Percentiles rank a stretch among this genome's conserved stretches.
Evolutionary conservation across 139 green algal species (phyloP).

Genomic region (Chlorella sp.): DNA sequence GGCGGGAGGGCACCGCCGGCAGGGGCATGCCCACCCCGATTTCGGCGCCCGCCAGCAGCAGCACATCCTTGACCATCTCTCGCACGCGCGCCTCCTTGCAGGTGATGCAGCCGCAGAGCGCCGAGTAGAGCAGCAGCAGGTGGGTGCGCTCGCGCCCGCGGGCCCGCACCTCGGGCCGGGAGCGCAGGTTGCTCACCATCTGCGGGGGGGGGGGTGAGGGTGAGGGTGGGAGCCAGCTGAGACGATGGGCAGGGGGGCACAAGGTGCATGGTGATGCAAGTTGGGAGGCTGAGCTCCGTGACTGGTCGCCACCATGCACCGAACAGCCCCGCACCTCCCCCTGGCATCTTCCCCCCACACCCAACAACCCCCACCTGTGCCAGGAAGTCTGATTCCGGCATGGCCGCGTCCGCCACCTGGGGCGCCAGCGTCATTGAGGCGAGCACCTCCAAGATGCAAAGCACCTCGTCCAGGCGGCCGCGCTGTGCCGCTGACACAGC

Average conservation of each 20-base stretch:
- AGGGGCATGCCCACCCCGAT: slow-evolving; percentile 54
- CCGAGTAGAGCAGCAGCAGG: slow-evolving; percentile 63
- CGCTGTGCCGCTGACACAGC: neutral
- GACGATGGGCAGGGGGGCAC: too few species aligned
- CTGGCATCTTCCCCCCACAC: too few species aligned
- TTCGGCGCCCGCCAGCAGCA: slow-evolving; percentile 60
- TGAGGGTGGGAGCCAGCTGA: neutral
- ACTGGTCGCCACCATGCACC: too few species aligned
- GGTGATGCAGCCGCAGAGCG: slow-evolving; percentile 49
- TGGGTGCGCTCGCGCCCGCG: slow-evolving; percentile 54
- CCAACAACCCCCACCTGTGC: slow-evolving; percentile 1
- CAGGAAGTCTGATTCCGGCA: slow-evolving; percentile 30
- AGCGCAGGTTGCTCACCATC: slow-evolving; percentile 30
- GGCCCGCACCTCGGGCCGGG: slow-evolving; percentile 2
- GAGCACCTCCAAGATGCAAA: slow-evolving; percentile 63
- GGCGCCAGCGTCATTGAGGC: slow-evolving; percentile 52
- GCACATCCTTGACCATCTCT: slow-evolving; percentile 46
- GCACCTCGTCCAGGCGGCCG: slow-evolving; percentile 49
- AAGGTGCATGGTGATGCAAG: too few species aligned
- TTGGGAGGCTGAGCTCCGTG: too few species aligned
- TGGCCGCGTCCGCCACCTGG: slow-evolving; percentile 46
- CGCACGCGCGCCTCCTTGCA: slow-evolving; percentile 56
- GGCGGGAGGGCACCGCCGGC: slow-evolving; percentile 78
- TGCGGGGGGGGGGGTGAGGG: neutral
- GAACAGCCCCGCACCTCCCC: neutral